Base-by-base conservation (phyloP, 2,329 filamentous ascomycete genomes). In the Madurella fahalii region DNA sequence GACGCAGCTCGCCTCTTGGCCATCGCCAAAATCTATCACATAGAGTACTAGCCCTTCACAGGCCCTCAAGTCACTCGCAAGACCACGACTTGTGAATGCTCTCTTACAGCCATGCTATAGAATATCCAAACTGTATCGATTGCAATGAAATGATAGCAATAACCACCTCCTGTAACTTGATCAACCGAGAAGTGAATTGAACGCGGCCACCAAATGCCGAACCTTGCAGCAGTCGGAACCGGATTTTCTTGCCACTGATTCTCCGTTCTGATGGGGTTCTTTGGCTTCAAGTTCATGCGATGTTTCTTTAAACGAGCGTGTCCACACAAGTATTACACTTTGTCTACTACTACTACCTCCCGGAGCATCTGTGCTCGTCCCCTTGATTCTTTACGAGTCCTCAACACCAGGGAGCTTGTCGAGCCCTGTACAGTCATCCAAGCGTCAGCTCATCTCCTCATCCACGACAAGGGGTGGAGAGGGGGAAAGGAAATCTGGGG, bases 321-420 rank as follows among this genome's bases (percentile, higher is more conserved):
- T 37, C 34, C 34, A 12, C 13, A 9, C 13, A 15, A 37, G 13
- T 37, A 37, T 12, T 37, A 37, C 34, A 11, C 34, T 15, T 11
- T 9, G 11, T 37, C 34, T 15, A 37, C 34, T 15, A 37, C 34
- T 34, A 7, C 31, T 34, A 34, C 31, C 7, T 11, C 9, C 34
- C 34, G 9, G 9, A 11, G 13, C 34, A 15, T 11, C 34, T 4
- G 4, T 11, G 4, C 34, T 12, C 13, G 34, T 37, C 9, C 9
- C 13, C 34, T 37, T 15, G 13, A 15, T 40, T 40, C 2, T 44
- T 47, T 41, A 54, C 54, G 53, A 42, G 15, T n/a, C 45, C 55
- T 25, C 25, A 9, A 57, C 25, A 17, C 55, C 55, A 0, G 55
- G 55, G 12, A 57, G 55, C 55, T 57, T 49, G 47, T 54, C 44